phyloP scores from a whole-genome alignment of 2,329 filamentous ascomycete species.

The Boeremia exigua region DNA sequence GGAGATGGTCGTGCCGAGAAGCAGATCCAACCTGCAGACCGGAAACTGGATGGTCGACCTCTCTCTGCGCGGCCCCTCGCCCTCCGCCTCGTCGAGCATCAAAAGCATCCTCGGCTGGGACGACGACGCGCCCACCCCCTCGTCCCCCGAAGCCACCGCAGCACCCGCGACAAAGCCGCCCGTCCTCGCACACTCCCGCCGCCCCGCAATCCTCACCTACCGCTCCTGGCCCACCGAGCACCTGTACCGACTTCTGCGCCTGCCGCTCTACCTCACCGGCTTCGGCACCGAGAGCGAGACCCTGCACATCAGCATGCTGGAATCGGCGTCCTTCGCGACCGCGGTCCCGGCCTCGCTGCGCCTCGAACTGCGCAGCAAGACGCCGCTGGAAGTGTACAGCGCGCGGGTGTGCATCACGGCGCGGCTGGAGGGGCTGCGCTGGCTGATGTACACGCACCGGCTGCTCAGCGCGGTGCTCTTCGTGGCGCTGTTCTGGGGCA shows the following conservation, averaged over 20 bases:
- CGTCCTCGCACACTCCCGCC: slow-evolving; percentile 61
- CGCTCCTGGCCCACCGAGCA: slow-evolving; percentile 57
- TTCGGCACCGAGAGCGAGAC: slow-evolving; percentile 68
- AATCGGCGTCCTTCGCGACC: slow-evolving; percentile 69
- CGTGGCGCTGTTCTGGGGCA: slow-evolving; percentile 75
- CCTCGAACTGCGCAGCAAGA: slow-evolving; percentile 73
- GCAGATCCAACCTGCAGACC: slow-evolving; percentile 72
- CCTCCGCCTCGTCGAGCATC: background rate
- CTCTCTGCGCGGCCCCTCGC: slow-evolving; percentile 61
- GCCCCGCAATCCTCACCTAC: slow-evolving; percentile 82
- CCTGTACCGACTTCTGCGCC: slow-evolving; percentile 37
- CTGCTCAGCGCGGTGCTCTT: slow-evolving; percentile 72
- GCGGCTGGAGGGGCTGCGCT: slow-evolving; percentile 73
- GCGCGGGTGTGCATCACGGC: slow-evolving; percentile 74
- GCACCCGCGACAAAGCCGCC: slow-evolving; percentile 24
- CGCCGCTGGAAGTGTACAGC: slow-evolving; percentile 77
- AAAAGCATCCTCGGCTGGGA: slow-evolving; percentile 38
- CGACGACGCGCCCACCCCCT: slow-evolving; percentile 15
- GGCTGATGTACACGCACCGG: slow-evolving; percentile 83
- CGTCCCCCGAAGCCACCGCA: background rate
- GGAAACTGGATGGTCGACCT: slow-evolving; percentile 97
- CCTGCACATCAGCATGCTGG: slow-evolving; percentile 74
- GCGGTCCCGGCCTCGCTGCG: slow-evolving; percentile 61
- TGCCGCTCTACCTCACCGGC: slow-evolving; percentile 74
- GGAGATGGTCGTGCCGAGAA: slow-evolving; percentile 77